Conservation (phyloP, 176 grass and related monocot species). For the Paspalum notatum region DNA sequence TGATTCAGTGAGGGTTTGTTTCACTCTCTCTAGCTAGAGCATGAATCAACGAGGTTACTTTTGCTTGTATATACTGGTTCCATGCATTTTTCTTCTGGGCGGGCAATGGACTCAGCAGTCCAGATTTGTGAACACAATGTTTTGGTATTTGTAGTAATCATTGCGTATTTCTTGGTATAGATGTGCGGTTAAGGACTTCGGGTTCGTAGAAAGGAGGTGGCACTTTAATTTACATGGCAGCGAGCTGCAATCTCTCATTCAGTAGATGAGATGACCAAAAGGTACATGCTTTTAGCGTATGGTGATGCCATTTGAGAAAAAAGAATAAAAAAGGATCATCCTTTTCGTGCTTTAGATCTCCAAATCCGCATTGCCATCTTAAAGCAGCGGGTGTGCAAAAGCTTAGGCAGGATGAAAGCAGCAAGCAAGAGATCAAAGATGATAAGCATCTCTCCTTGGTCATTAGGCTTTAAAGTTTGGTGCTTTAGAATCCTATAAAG, state of each 20-base stretch:
- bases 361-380: slow-evolving; percentile 65
- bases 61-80: too few species aligned
- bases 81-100: neutral
- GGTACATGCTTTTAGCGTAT: slow-evolving; percentile 73
- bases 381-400: slow-evolving; percentile 63
- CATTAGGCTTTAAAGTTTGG: slow-evolving; percentile 57
- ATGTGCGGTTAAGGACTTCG: slow-evolving; percentile 38
- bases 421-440: slow-evolving; percentile 52
- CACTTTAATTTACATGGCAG: slow-evolving; percentile 74
- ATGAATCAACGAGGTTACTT: too few species aligned
- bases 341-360: slow-evolving; percentile 72
- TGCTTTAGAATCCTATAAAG: slow-evolving; percentile 83
- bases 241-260: slow-evolving; percentile 53
- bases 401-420: slow-evolving; percentile 51
- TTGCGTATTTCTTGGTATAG: slow-evolving; percentile 17
- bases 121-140: neutral
- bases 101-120: neutral
- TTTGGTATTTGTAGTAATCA: slow-evolving; percentile 20
- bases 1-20: too few species aligned
- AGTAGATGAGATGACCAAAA: slow-evolving; percentile 59
- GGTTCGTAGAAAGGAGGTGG: slow-evolving; percentile 49
- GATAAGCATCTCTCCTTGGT: slow-evolving; percentile 70
- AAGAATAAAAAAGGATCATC: slow-evolving; percentile 32
- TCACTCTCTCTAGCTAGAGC: too few species aligned
- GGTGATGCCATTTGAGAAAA: slow-evolving; percentile 64